Evolutionary conservation across 345 rosid genomes (phyloP), one percentile per base, ranked within the genome.

Genomic region (Chamaenerion angustifolium): DNA sequence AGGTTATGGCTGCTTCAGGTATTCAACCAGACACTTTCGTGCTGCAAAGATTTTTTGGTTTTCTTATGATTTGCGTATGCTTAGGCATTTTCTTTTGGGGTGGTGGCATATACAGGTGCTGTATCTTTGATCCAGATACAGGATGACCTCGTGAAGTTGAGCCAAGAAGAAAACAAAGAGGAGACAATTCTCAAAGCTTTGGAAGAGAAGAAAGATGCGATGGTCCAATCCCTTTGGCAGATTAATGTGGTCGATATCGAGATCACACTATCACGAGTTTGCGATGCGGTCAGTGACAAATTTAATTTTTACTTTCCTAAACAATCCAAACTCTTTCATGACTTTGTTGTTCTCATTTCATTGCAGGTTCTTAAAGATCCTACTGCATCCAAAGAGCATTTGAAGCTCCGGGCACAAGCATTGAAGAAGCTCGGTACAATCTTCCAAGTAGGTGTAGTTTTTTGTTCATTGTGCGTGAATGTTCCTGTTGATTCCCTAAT

Each of bases 1-100:
- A 92, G 82, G 94, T 87, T 12, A 77, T 78, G 80, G 95, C 98
- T 60, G 98, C 96, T 63, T 82, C 96, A 58, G 96, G 98, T 92
- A 73, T 16, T 19, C 19, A 14, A 4, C 13, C 15, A 31, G 53
- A 11, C 9, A n/a, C 42, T n/a, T 25, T 14, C 5, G 25, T 21
- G 25, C 4, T 31, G 15, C 48, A 21, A 4, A 2, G 25, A 21
- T 21, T 0, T 21, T 21, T 21, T 21, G 25, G 25, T 21, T n/a
- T n/a, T 21, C 25, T 21, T 21, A 21, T 21, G 25, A 21, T 21
- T 21, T 2, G 25, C 4, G 25, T 21, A 4, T 21, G 25, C 4
- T n/a, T n/a, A n/a, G n/a, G n/a, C n/a, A n/a, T n/a, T n/a, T n/a
- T n/a, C n/a, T n/a, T n/a, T n/a, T n/a, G n/a, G n/a, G n/a, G n/a